Percentiles rank a stretch among this genome's conserved stretches.
These are phyloP conservation scores for Salvia splendens DNA, from an alignment of 257 asterid genomes.

Conservation along the genomic window DNA sequence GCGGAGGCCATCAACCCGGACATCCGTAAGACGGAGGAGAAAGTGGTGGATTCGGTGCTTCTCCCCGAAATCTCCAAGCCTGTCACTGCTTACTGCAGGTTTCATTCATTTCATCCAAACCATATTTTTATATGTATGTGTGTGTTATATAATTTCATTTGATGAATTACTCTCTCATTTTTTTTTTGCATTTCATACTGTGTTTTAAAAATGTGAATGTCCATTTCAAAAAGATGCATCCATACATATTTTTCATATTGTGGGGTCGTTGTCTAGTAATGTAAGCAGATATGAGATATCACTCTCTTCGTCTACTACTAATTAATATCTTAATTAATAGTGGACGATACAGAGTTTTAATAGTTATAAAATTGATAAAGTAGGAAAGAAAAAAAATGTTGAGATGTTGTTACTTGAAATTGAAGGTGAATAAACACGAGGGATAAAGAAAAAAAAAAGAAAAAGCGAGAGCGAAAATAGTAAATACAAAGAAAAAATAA, in stretches of 20 bases:
- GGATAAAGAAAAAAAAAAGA: too few species aligned
- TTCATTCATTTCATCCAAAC: neutral
- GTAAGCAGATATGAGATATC: neutral
- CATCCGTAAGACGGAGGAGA: slow-evolving; percentile 76
- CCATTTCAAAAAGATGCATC: neutral
- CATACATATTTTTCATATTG: neutral
- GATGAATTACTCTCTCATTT: neutral
- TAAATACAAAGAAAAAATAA: neutral
- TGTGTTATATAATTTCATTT: too few species aligned
- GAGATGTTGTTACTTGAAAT: too few species aligned
- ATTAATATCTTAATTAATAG: too few species aligned
- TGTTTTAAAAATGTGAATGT: too few species aligned
- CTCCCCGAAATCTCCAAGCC: slow-evolving; percentile 78
- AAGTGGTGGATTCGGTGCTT: slow-evolving; percentile 86
- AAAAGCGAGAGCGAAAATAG: too few species aligned
- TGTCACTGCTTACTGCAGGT: slow-evolving; percentile 96
- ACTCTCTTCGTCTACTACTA: too few species aligned
- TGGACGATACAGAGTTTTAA: too few species aligned
- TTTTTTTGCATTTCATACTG: neutral
- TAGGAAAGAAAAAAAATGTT: too few species aligned
- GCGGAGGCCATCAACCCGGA: slow-evolving; percentile 78
- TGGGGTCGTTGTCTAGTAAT: neutral
- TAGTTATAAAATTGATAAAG: too few species aligned
- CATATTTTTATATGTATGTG: too few species aligned
- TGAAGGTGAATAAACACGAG: too few species aligned